phyloP scores from a whole-genome alignment of 352 stramenopile genomes.

The Phytophthora lateralis region DNA sequence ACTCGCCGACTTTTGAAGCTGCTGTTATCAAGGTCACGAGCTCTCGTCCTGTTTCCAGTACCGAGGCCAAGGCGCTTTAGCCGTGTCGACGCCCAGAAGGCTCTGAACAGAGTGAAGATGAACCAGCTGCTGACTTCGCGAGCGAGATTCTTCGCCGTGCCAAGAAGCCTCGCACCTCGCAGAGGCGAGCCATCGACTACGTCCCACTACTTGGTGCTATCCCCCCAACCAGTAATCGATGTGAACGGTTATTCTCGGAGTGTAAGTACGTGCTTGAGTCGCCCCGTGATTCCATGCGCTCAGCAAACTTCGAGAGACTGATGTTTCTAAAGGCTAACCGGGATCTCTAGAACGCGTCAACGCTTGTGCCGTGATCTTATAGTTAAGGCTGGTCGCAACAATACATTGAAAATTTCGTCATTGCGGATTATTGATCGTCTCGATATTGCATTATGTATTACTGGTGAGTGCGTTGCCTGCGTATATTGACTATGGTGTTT shows the following conservation, averaged over 20 bases:
- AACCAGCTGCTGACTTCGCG: conserved; percentile 11
- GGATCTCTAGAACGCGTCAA: conserved; percentile 17
- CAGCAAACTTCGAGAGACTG: conserved; percentile 29
- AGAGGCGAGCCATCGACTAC: background rate
- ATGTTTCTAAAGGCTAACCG: conserved; percentile 32
- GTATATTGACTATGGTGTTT: background rate
- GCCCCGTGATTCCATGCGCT: background rate
- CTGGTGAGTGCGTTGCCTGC: background rate
- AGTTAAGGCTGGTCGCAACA: background rate
- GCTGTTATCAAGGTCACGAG: conserved; percentile 16
- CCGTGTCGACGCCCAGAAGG: background rate
- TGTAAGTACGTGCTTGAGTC: conserved; percentile 4
- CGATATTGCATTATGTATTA: background rate
- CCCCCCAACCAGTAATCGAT: background rate
- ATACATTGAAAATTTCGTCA: background rate
- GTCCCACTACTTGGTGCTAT: background rate
- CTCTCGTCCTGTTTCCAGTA: conserved; percentile 2
- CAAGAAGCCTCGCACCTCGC: conserved; percentile 8
- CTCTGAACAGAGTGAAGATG: background rate
- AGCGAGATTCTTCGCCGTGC: conserved; percentile 9
- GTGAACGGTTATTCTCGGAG: background rate
- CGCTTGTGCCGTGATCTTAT: conserved; percentile 7
- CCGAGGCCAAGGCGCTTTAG: background rate
- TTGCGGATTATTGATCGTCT: conserved; percentile 9
- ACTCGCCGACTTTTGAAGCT: conserved; percentile 13